Evolutionary conservation across 2,329 filamentous ascomycete species (phyloP), one percentile per base, ranked within the genome.

Genomic region (Aspergillus fumigatus): DNA sequence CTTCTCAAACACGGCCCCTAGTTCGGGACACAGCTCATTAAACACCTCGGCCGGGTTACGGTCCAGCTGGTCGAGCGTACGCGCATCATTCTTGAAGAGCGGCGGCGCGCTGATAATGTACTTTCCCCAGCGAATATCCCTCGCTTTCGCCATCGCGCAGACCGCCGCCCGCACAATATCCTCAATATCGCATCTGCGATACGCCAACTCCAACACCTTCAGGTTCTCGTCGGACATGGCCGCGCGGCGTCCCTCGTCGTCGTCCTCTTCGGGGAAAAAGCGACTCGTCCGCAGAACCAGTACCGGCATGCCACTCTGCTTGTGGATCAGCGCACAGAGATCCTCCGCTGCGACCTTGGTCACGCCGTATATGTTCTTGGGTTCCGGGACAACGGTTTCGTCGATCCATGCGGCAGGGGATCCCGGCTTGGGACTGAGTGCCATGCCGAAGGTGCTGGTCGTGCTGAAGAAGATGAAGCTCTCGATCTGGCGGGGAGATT

Each of bases 301-400:
- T 23, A 58, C 56, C 0, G 53, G 56, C 25, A 58, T 50, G 32
- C 50, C 53, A n/a, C 53, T 58, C 40, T 56, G 26, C 38, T 45
- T 56, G 3, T 58, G 56, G 23, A 58, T 29, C 14, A 58, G 35
- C 10, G 41, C 49, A 47, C 56, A 58, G 38, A 58, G 47, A 26
- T 58, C 56, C 27, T 58, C 53, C n/a, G 56, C 56, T 43, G 53
- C 50, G 14, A 58, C 47, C 11, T 58, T 58, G 26, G 53, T 58
- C 27, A 58, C 56, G n/a, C 56, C 53, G 29, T 58, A 58, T 23
- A 58, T 58, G 27, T 58, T 58, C 29, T 58, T 58, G 21, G 56
- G 56, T 1, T 47, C 21, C 4, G 56, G 53, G 11, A 58, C 53
- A 10, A 58, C 56, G 6, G 50, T 23, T 32, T 58, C 56, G 25